phyloP scores from a whole-genome alignment of 1,139 yeast genomes.

The Lodderomyces metapsilosis region DNA sequence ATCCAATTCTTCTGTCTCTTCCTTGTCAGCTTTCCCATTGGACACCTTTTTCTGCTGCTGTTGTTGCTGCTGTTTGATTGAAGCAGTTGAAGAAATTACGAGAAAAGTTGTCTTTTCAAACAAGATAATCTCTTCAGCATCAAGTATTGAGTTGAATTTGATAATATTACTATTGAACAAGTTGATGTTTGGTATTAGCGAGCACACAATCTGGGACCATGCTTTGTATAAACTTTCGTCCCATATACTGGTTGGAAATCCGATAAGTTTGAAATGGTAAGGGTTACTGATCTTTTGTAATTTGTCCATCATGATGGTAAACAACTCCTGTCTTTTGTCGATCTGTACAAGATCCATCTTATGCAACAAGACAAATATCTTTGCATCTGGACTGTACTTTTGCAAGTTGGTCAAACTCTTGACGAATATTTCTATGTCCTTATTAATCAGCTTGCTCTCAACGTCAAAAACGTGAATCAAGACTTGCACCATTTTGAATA shows the following conservation, averaged over 20 bases:
- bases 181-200: constrained; percentile 89
- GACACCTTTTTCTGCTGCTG: constrained; percentile 4
- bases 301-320: constrained; percentile 79
- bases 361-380: constrained; percentile 86
- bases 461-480: constrained; percentile 95
- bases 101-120: constrained; percentile 93
- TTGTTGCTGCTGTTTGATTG: constrained; percentile 29
- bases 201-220: constrained; percentile 95
- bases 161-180: constrained; percentile 73
- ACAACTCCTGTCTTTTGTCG: constrained; percentile 81
- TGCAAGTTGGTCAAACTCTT: constrained; percentile 79
- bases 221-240: constrained; percentile 95
- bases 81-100: constrained; percentile 74
- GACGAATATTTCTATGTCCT: constrained; percentile 89
- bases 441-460: constrained; percentile 85
- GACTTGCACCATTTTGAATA: constrained; percentile 96
- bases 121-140: constrained; percentile 86
- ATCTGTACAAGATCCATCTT: constrained; percentile 95
- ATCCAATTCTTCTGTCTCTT: constrained; percentile 44
- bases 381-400: constrained; percentile 87
- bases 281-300: constrained; percentile 75
- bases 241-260: constrained; percentile 97
- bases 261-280: constrained; percentile 75
- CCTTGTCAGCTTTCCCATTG: constrained; percentile 7
- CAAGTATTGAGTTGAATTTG: constrained; percentile 70